phyloP scores from a whole-genome alignment of 176 grass and related monocot species.

The Paspalum vaginatum region DNA sequence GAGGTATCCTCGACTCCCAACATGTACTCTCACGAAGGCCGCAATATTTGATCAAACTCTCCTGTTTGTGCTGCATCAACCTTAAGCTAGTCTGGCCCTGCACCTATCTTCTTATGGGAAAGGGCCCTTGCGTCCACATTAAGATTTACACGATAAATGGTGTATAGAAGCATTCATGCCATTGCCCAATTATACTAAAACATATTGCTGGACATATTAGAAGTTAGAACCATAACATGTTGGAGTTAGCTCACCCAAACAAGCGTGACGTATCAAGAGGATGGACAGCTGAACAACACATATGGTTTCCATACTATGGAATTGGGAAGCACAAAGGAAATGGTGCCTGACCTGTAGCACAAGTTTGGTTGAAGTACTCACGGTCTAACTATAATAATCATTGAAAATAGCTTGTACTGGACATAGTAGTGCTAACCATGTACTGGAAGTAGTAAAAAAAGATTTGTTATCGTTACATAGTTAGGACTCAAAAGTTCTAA shows the following conservation, averaged over 20 bases:
- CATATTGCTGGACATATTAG: not conserved
- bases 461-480: too few relatives aligned
- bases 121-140: not conserved
- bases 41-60: not conserved
- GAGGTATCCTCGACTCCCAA: conserved; percentile 59
- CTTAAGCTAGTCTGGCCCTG: conserved; percentile 1
- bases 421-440: too few relatives aligned
- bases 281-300: conserved; percentile 12
- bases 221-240: conserved; percentile 19
- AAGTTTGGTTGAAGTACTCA: not conserved
- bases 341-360: not conserved
- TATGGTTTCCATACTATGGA: not conserved
- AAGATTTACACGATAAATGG: not conserved
- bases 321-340: not conserved
- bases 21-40: not conserved
- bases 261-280: not conserved
- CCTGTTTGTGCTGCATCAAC: not conserved
- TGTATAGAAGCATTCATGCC: not conserved
- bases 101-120: conserved; percentile 1
- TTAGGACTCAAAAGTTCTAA: too few relatives aligned
- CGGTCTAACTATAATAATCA: not conserved
- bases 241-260: conserved; percentile 6
- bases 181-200: not conserved
- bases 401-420: too few relatives aligned
- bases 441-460: too few relatives aligned